These are phyloP conservation scores for Tuber aestivum DNA, from an alignment of 495 filamentous ascomycete species.

Conservation along the genomic window DNA sequence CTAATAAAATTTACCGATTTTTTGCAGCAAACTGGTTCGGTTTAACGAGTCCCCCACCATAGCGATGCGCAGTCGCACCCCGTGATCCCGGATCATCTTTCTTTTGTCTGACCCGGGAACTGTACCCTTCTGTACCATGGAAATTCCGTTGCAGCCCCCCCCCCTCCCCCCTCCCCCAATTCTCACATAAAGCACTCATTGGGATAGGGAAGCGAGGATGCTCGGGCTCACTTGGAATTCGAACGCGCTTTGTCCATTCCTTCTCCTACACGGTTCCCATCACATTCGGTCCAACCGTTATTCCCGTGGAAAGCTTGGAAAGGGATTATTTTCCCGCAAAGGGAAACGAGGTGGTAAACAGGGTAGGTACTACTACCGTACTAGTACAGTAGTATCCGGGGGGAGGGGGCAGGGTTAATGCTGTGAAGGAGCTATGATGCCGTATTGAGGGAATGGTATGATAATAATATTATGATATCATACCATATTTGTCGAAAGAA, in stretches of 20 bases:
- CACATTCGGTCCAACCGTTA: not conserved
- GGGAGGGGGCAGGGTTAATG: not conserved
- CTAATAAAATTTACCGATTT: no score
- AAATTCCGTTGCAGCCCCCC: not conserved
- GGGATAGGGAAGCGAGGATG: not conserved
- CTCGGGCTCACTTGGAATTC: not conserved
- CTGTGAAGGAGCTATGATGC: not conserved
- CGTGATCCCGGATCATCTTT: not conserved
- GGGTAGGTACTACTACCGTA: no score
- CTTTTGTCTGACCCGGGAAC: no score
- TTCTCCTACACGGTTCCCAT: not conserved
- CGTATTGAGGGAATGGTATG: not conserved
- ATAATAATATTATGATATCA: no score
- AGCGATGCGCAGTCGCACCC: not conserved
- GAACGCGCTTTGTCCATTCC: not conserved
- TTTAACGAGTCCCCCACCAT: not conserved
- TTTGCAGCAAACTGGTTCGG: no score
- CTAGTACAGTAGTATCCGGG: not conserved
- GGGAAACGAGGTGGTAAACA: not conserved
- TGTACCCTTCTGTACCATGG: not conserved
- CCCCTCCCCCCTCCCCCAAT: not conserved
- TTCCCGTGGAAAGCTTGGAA: not conserved
- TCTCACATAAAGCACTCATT: not conserved
- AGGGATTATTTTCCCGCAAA: not conserved
- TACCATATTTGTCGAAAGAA: not conserved